A percentile compares a stretch with the other conserved stretches of the same genome.
phyloP scores from a whole-genome alignment of 139 green algal genomes.

The Micromonas pusilla region DNA sequence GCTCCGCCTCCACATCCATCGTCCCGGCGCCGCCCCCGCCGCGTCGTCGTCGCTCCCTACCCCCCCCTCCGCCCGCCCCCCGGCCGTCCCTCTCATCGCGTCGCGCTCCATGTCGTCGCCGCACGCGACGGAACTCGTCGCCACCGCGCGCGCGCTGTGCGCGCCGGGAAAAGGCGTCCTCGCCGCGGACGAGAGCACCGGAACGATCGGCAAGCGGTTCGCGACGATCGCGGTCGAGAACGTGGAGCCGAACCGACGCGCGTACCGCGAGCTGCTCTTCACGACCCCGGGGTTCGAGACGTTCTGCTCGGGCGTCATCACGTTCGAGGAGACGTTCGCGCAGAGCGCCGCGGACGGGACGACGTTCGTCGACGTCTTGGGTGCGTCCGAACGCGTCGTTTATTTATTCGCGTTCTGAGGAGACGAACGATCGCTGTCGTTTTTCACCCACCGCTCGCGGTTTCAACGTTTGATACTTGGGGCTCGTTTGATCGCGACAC shows the following conservation, averaged over 20 bases:
- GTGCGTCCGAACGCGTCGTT: too few species aligned
- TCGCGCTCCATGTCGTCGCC: neutral
- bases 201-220: constrained; percentile 78
- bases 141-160: neutral
- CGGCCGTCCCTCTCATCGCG: neutral
- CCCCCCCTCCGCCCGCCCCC: too few species aligned
- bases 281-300: constrained; percentile 40
- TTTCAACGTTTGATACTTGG: too few species aligned
- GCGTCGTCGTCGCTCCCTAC: too few species aligned
- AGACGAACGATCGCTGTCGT: too few species aligned
- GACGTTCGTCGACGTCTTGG: constrained; percentile 64
- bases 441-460: too few species aligned
- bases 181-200: constrained; percentile 77
- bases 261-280: constrained; percentile 75
- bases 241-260: constrained; percentile 70
- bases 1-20: too few species aligned
- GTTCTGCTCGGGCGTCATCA: constrained; percentile 46
- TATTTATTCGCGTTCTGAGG: too few species aligned
- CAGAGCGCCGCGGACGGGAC: constrained; percentile 66
- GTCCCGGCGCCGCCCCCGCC: too few species aligned
- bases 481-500: too few species aligned
- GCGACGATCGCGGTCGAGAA: constrained; percentile 73
- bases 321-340: constrained; percentile 89
- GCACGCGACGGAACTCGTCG: neutral
- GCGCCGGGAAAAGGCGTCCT: constrained; percentile 40